Evolutionary conservation across 2,329 filamentous ascomycete species (phyloP).

Genomic region (Penicillium sp.): DNA sequence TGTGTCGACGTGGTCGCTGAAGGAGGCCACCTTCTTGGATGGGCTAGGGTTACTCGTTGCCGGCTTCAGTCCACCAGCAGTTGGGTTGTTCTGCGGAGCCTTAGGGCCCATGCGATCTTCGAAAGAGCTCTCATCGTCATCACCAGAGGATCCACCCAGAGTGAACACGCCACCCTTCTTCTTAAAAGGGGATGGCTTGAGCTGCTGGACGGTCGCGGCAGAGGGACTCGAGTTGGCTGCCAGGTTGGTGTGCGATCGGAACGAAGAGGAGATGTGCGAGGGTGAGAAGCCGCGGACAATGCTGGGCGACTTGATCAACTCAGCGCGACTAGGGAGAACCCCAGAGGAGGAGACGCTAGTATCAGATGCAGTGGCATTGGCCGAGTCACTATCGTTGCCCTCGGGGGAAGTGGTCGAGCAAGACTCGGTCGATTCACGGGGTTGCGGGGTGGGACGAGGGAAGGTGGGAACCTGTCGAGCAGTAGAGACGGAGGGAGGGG

Average conservation of each 20-base stretch:
- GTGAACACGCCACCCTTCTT: conserved; percentile 71
- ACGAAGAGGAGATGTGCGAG: conserved; percentile 72
- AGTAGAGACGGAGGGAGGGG: conserved; percentile 40
- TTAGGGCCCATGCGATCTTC: conserved; percentile 64
- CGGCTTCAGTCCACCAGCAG: conserved; percentile 59
- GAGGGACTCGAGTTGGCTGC: conserved; percentile 56
- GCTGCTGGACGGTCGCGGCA: conserved; percentile 69
- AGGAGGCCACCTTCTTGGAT: conserved; percentile 79
- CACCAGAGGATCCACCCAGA: conserved; percentile 84
- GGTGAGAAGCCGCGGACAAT: conserved; percentile 88
- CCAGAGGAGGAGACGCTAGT: conserved; percentile 65
- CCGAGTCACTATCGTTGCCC: conserved; percentile 53
- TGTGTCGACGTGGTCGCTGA: conserved; percentile 75
- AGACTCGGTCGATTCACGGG: conserved; percentile 60
- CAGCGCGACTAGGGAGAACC: conserved; percentile 48
- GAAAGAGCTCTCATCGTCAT: conserved; percentile 79
- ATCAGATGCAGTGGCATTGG: conserved; percentile 58
- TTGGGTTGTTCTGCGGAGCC: conserved; percentile 59
- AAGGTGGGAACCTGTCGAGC: conserved; percentile 42
- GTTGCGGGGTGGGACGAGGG: conserved; percentile 33
- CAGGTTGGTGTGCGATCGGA: conserved; percentile 66
- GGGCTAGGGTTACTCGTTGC: conserved; percentile 36
- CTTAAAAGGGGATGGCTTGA: conserved; percentile 61
- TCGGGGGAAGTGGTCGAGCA: conserved; percentile 63
- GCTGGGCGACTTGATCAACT: conserved; percentile 66